These are phyloP conservation scores for Malus fusca DNA, from an alignment of 306 rosid species.

Conservation along the genomic window DNA sequence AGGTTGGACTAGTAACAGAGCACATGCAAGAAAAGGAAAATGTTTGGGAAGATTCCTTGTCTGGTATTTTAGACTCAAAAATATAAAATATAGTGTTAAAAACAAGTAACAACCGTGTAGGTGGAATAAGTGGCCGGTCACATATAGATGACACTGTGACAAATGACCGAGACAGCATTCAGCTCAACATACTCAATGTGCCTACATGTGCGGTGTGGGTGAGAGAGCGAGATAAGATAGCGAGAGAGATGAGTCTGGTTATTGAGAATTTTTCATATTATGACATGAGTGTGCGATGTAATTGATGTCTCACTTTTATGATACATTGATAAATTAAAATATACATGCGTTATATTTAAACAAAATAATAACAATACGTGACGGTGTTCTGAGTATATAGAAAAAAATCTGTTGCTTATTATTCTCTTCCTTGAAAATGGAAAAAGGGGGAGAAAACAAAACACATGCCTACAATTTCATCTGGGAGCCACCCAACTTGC, in stretches of 20 bases:
- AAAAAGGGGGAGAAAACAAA: neutral
- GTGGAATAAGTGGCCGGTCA: conserved; percentile 9
- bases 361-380: neutral
- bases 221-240: neutral
- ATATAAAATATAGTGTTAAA: neutral
- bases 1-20: neutral
- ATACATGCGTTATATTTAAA: too few species aligned
- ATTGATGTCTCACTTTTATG: neutral
- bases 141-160: conserved; percentile 3
- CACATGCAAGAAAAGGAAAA: conserved; percentile 5
- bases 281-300: too few species aligned
- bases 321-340: too few species aligned
- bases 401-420: neutral
- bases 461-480: conserved; percentile 1
- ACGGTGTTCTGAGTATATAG: neutral
- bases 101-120: conserved; percentile 1
- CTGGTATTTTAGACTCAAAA: conserved; percentile 6
- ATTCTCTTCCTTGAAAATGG: neutral
- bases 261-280: neutral
- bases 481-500: conserved; percentile 15
- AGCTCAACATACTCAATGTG: neutral
- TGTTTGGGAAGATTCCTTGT: conserved; percentile 11
- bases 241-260: neutral
- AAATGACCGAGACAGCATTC: conserved; percentile 12
- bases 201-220: neutral